These are phyloP conservation scores for Coprinopsis sp. DNA, from an alignment of 768 basidiomycete genomes.

Conservation along the genomic window DNA sequence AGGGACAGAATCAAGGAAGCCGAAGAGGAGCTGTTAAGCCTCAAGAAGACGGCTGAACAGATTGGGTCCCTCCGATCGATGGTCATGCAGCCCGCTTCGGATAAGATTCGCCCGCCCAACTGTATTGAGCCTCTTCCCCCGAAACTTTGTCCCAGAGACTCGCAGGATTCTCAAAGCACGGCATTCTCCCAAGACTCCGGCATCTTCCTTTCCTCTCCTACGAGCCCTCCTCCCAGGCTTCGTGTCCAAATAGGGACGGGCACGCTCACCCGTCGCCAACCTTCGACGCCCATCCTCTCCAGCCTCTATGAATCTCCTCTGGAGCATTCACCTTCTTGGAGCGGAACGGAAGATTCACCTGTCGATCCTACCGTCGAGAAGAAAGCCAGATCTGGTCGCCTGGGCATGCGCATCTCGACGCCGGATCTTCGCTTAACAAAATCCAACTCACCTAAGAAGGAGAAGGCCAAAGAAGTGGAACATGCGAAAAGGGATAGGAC, in stretches of 20 bases:
- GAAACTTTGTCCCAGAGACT: conserved; percentile 46
- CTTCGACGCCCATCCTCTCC: not conserved
- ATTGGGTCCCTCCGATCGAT: conserved; percentile 40
- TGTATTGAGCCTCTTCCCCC: conserved; percentile 28
- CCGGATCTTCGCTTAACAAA: conserved; percentile 6
- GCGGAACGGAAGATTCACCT: not conserved
- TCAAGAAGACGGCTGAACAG: conserved; percentile 40
- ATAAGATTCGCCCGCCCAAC: conserved; percentile 33
- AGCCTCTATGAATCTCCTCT: not conserved
- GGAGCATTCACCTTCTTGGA: not conserved
- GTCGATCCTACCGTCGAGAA: not conserved
- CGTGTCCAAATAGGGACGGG: not conserved
- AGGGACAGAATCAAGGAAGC: conserved; percentile 51
- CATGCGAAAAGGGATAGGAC: conserved; percentile 23
- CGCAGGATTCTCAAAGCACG: conserved; percentile 62
- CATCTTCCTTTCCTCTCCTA: not conserved
- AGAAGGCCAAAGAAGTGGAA: conserved; percentile 29
- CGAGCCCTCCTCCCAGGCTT: not conserved
- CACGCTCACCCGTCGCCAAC: not conserved
- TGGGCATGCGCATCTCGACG: conserved; percentile 5
- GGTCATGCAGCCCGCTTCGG: conserved; percentile 40
- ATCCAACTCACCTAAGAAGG: conserved; percentile 24
- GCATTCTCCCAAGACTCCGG: conserved; percentile 32
- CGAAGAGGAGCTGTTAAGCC: conserved; percentile 41
- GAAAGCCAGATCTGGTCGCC: not conserved